These are phyloP conservation scores for Inga oerstediana DNA, from an alignment of 306 rosid species.

Conservation along the genomic window DNA sequence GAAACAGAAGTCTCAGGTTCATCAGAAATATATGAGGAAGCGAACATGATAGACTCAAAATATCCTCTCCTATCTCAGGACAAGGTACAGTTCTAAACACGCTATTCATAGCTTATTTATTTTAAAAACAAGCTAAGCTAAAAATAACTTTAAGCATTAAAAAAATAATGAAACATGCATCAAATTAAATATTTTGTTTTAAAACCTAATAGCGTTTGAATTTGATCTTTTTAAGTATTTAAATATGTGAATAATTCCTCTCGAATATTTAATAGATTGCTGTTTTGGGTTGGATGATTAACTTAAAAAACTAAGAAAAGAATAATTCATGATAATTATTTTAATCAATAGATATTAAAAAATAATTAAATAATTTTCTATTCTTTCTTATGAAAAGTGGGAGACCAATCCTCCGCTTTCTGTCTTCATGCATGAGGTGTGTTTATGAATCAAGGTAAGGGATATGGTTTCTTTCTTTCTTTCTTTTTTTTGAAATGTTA, in stretches of 20 bases:
- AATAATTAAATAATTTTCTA: not conserved
- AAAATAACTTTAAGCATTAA: not conserved
- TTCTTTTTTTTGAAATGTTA: too few relatives aligned
- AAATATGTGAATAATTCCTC: not conserved
- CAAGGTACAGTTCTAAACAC: not conserved
- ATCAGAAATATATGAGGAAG: not conserved
- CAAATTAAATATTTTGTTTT: not conserved
- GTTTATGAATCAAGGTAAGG: not conserved
- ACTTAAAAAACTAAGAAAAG: not conserved
- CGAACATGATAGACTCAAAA: too few relatives aligned
- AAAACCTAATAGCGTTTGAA: not conserved
- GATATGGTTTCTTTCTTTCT: not conserved
- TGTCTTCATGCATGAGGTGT: not conserved
- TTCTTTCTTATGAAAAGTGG: not conserved
- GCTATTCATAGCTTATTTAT: not conserved
- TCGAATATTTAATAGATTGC: not conserved
- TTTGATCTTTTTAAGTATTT: not conserved
- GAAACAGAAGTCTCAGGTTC: not conserved
- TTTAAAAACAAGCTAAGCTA: not conserved
- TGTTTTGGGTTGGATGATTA: not conserved
- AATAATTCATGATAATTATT: not conserved
- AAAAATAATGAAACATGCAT: not conserved
- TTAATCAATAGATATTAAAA: not conserved
- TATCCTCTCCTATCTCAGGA: not conserved
- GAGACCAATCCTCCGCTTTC: not conserved